Evolutionary conservation across 176 grass and related monocot species (phyloP), one percentile per base, ranked within the genome.

Genomic region (Zoysia pacifica): DNA sequence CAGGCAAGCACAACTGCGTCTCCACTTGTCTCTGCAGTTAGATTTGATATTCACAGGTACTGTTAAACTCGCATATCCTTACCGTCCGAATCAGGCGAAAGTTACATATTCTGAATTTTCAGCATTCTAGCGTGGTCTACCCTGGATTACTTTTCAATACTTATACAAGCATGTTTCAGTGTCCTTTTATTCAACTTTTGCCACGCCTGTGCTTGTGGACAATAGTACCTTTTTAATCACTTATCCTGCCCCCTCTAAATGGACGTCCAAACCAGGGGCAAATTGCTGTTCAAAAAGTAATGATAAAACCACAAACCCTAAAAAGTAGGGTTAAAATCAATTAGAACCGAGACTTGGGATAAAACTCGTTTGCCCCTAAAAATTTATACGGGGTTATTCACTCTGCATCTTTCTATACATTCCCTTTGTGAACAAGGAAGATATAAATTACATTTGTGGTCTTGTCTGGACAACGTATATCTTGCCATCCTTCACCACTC

Each of bases 401-500:
- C 59, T 20, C 9, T 10, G 20, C 2, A 3, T 62, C 59, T 11
- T 36, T 36, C 59, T 62, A 11, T 62, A 11, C 9, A 36, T 4
- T 62, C 7, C n/a, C 59, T 62, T 62, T 11, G 2, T 62, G 36
- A 62, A 2, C 20, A 11, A 62, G 59, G 59, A 36, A 36, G 59
- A 36, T 36, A 81, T 38, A 67, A 58, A 52, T 87, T 87, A 94
- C 92, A 98, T 94, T 75, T 98, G 95, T 80, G 90, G 88, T 83
- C 95, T 91, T 61, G 95, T 98, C 77, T 98, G 95, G 13, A 98
- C 95, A 18, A 98, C 86, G 64, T 87, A 98, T 55, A 98, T 91
- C 58, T 87, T 89, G 16, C 90, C 92, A 73, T 91, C 90, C 90
- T 93, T 98, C 58, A 98, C 92, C 40, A 79, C 90, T 62, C 95